A percentile compares a stretch with the other conserved stretches of the same genome.
These are phyloP conservation scores for Zymoseptoria ardabiliae DNA, from an alignment of 2,329 filamentous ascomycete genomes.

Conservation along the genomic window DNA sequence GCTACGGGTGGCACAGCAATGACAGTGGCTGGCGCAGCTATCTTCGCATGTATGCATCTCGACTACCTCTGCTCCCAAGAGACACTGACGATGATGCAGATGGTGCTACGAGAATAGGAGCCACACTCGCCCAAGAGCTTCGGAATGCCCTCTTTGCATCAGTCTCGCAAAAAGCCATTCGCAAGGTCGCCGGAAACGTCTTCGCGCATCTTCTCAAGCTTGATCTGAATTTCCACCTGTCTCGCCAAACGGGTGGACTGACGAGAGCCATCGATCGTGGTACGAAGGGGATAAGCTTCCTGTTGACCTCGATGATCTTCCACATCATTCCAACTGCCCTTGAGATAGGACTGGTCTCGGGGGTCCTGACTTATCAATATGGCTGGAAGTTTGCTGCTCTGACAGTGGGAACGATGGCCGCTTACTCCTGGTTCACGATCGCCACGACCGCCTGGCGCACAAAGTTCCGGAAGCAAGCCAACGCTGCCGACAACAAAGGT, in stretches of 20 bases:
- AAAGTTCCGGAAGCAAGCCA: constrained; percentile 89
- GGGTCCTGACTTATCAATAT: constrained; percentile 94
- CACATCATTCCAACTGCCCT: constrained; percentile 89
- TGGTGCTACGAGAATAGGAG: constrained; percentile 78
- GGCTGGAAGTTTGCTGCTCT: constrained; percentile 86
- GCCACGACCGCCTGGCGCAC: constrained; percentile 95
- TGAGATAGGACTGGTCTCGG: constrained; percentile 92
- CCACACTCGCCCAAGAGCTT: constrained; percentile 84
- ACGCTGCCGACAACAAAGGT: constrained; percentile 90
- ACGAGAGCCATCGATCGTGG: constrained; percentile 92
- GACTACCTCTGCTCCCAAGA: background rate
- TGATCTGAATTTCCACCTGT: constrained; percentile 88
- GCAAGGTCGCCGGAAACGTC: constrained; percentile 82
- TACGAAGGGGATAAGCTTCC: constrained; percentile 96
- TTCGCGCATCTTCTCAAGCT: constrained; percentile 83
- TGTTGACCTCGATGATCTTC: constrained; percentile 97
- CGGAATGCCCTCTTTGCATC: constrained; percentile 95
- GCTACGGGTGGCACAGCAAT: constrained; percentile 79
- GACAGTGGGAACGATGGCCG: constrained; percentile 82
- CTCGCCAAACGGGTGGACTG: constrained; percentile 87
- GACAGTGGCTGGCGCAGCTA: constrained; percentile 84
- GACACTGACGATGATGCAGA: constrained; percentile 40
- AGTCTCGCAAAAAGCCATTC: constrained; percentile 93
- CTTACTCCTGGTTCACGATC: constrained; percentile 95
- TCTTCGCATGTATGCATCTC: constrained; percentile 52